Conservation (phyloP, 306 rosid genomes). For the Vigna mungo region DNA sequence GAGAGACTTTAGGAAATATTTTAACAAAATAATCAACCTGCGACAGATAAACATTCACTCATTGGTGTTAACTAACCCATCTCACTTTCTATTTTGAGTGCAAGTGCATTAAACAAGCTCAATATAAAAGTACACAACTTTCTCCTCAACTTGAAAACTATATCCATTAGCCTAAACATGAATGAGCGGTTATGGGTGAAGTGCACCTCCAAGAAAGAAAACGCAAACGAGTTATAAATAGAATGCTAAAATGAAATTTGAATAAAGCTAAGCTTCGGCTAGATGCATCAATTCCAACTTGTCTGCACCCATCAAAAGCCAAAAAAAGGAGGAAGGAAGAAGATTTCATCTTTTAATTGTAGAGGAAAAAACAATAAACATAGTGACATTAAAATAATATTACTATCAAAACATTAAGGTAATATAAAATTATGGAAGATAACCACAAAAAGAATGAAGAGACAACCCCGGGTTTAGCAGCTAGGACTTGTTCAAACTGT, state of each 20-base stretch:
- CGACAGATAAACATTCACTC: not conserved
- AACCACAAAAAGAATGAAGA: not conserved
- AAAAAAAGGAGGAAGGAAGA: not conserved
- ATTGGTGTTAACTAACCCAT: not conserved
- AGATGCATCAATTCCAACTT: not conserved
- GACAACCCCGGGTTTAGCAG: conserved; percentile 62
- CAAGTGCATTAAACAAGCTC: not conserved
- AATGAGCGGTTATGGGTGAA: not conserved
- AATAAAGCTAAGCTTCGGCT: not conserved
- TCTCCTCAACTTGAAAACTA: conserved; percentile 3
- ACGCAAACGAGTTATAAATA: not conserved
- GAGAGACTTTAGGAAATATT: conserved; percentile 59
- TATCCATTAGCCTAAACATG: not conserved
- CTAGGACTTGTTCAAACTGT: conserved; percentile 66
- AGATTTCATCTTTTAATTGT: not conserved
- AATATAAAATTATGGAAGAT: not conserved
- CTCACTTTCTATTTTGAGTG: not conserved
- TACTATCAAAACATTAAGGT: conserved; percentile 11
- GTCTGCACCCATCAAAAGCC: not conserved
- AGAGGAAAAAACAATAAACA: not conserved
- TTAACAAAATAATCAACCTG: conserved; percentile 52
- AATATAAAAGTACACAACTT: not conserved
- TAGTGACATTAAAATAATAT: not conserved
- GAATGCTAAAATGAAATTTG: conserved; percentile 1
- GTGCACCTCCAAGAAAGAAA: not conserved